These are phyloP conservation scores for Rhizophagus prolifer DNA, from an alignment of 192 early-diverging fungal genomes.

Conservation along the genomic window DNA sequence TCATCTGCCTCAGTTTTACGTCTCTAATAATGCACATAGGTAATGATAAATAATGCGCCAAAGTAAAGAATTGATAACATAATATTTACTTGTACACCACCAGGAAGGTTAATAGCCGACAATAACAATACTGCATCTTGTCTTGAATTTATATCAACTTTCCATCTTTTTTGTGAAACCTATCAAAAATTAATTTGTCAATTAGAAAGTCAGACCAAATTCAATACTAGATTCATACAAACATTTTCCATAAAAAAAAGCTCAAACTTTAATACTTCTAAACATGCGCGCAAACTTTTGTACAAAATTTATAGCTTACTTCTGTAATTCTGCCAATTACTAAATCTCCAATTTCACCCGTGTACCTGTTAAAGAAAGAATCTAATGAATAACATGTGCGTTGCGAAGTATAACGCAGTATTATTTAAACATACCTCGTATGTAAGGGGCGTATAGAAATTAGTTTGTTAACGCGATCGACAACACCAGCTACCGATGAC, in stretches of 20 bases:
- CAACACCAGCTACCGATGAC: conserved; percentile 85
- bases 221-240: no score
- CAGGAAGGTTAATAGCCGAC: conserved; percentile 91
- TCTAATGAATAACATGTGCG: neutral
- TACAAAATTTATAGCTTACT: conserved; percentile 34
- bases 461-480: conserved; percentile 95
- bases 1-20: conserved; percentile 96
- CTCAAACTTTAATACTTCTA: no score
- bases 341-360: conserved; percentile 95
- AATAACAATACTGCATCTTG: conserved; percentile 86
- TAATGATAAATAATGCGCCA: neutral
- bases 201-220: neutral
- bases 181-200: conserved; percentile 21
- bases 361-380: conserved; percentile 48
- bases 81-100: conserved; percentile 79
- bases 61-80: neutral
- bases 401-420: neutral
- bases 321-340: conserved; percentile 94
- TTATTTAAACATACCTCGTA: conserved; percentile 53
- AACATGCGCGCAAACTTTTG: no score
- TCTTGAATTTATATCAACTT: conserved; percentile 85
- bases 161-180: conserved; percentile 90
- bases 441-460: conserved; percentile 87
- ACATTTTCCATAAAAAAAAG: no score
- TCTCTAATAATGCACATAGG: conserved; percentile 44